Base-by-base conservation (phyloP, 495 filamentous ascomycete genomes). In the Hyaloscypha finlandica region DNA sequence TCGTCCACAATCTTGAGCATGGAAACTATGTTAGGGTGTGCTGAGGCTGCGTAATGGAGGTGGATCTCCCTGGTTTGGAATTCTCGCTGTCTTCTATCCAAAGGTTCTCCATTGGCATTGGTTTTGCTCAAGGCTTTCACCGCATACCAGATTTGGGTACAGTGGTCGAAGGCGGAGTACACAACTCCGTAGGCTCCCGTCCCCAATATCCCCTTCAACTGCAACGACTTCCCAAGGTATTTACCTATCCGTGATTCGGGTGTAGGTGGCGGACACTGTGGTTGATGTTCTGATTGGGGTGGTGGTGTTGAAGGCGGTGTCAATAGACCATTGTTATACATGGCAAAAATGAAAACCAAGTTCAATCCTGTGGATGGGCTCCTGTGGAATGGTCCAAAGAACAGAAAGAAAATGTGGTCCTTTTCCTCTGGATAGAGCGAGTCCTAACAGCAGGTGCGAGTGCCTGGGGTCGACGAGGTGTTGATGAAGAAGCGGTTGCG, bases 101-200 rank as follows among this genome's bases (percentile, higher is more conserved):
- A 81, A 56, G 92, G 93, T 64, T 86, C 81, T 67, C 83, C 84
- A 75, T 85, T 81, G 65, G 81, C 71, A 75, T 85, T 85, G 75
- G 81, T 83, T 79, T 97, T 98, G 87, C 92, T 94, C 77, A 99
- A 84, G 45, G 93, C 93, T 81, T 99, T 99, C 75, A 99, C 94
- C 62, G 95, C 96, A 81, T 96, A 99, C 65, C 85, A 87, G 39
- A 87, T 84, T 72, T 89, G 84, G 66, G 91, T 94, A 71, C 90
- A 88, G 61, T 93, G 87, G 80, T 98, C 94, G 79, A 94, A 81
- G 70, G 95, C 95, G 42, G 90, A 91, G 80, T 99, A 97, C 16
- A 99, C 96, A 31, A 97, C 93, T 54, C 95, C 95, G 80, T 99
- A 99, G 64, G 95, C 95, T 64, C 95, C 95, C 56, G 95, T 89